Conservation (phyloP, 2,329 filamentous ascomycete species). For the Colletotrichum gloeosporioides region DNA sequence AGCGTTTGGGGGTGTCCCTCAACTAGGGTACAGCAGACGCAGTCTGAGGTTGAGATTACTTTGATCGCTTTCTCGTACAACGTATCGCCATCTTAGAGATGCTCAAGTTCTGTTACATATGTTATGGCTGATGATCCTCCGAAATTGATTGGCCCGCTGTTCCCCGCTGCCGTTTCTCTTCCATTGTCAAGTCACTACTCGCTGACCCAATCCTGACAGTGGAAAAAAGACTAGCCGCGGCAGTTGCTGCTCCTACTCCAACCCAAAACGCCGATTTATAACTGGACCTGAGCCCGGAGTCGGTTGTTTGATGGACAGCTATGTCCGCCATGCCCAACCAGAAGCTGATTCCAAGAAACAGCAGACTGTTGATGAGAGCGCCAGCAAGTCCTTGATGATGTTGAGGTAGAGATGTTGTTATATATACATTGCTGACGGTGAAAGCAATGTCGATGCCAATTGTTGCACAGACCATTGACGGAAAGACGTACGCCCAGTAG, state of each 20-base stretch:
- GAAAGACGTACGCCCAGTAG: constrained; percentile 79
- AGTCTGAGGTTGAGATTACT: no score
- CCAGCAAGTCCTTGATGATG: constrained; percentile 68
- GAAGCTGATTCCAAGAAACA: constrained; percentile 76
- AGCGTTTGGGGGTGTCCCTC: no score
- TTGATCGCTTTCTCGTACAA: no score
- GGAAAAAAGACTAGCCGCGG: constrained; percentile 34
- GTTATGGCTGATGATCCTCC: no score
- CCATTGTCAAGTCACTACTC: neutral
- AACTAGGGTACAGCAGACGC: no score
- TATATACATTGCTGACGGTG: constrained; percentile 78
- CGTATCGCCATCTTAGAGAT: no score
- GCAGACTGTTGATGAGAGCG: neutral
- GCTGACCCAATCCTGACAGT: neutral
- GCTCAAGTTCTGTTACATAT: no score
- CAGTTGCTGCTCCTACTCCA: constrained; percentile 58
- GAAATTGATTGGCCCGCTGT: no score
- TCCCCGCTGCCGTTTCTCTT: neutral
- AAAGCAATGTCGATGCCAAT: constrained; percentile 80
- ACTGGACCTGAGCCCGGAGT: constrained; percentile 51
- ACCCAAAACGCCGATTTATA: constrained; percentile 74
- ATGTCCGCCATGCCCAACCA: constrained; percentile 76
- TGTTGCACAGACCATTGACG: constrained; percentile 71
- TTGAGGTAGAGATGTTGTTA: constrained; percentile 73
- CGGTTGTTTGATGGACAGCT: constrained; percentile 53